Conservation (phyloP, 148 eudicot genomes). For the Amaranthus cruentus region DNA sequence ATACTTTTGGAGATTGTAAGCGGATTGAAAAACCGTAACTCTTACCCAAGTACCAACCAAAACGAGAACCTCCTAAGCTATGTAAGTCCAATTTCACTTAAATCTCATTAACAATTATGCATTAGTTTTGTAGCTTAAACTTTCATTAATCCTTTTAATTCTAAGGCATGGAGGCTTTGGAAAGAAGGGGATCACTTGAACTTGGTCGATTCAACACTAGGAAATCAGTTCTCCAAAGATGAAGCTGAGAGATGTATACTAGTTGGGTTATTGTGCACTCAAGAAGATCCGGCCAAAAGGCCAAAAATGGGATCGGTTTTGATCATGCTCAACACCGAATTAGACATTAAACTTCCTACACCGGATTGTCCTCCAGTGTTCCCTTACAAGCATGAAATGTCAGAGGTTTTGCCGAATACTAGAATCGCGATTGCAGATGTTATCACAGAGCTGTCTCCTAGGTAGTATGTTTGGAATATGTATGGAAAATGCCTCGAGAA, state of each 20-base stretch:
- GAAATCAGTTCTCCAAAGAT: background rate
- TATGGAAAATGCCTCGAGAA: too few relatives aligned
- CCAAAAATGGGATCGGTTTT: conserved; percentile 17
- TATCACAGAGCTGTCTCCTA: too few relatives aligned
- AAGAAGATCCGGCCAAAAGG: conserved; percentile 22
- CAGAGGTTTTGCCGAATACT: too few relatives aligned
- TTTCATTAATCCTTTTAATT: background rate
- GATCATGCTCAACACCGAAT: background rate
- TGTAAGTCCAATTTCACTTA: background rate
- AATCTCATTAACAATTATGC: too few relatives aligned
- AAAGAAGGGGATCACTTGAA: conserved; percentile 8
- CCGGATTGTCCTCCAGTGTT: too few relatives aligned
- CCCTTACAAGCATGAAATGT: too few relatives aligned
- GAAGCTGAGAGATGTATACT: conserved; percentile 21
- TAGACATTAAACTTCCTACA: too few relatives aligned
- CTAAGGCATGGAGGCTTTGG: conserved; percentile 27
- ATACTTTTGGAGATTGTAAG: conserved; percentile 17
- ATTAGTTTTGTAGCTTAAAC: too few relatives aligned
- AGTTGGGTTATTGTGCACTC: conserved; percentile 10
- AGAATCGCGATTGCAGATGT: too few relatives aligned
- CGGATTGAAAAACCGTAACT: conserved; percentile 7
- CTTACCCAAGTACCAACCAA: background rate
- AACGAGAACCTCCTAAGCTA: conserved; percentile 11
- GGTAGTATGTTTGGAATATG: too few relatives aligned
- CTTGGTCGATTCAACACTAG: conserved; percentile 20